Evolutionary conservation across 768 basidiomycete genomes (phyloP), one percentile per base, ranked within the genome.

Genomic region (Kwoniella newhampshirensis): DNA sequence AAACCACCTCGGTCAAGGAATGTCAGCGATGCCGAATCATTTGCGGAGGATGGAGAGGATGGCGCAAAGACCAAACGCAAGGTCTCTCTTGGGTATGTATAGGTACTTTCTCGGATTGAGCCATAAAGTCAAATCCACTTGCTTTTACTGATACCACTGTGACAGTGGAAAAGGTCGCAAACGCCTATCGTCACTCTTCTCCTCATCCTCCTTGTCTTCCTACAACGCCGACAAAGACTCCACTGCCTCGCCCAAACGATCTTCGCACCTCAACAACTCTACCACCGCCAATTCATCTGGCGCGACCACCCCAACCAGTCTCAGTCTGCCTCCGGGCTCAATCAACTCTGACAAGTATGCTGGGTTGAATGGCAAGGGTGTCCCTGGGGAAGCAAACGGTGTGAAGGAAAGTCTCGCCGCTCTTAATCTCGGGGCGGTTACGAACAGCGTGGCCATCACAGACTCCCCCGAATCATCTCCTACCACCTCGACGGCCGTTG

Each of bases 121-220:
- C 23, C n/a, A 15, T 23, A 11, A 27, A 13, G 18, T 6, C 7
- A 28, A 30, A 20, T 15, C 6, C 12, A 6, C 15, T 8, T 36
- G 32, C 8, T 9, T 7, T 17, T 44, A 4, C 42, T 12, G 12
- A 45, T 2, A 3, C 17, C 11, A 18, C 43, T 59, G 42, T 41
- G 20, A 11, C 50, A 70, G 68, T 8, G n/a, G 27, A 11, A 71
- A 71, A 52, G 61, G 63, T 8, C 48, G 63, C 40, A 64, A 62
- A 51, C 56, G 73, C 12, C 42, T 74, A 2, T 66, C 68, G 0
- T 74, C 73, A 5, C 40, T 74, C 6, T 71, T 74, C 66, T 71
- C 70, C 21, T 74, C 73, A 0, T 63, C 63, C 0, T 66, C 68
- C 5, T 43, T 66, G 5, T 60, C 64, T 15, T 67, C 67, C 2